Base-by-base conservation (phyloP, 345 rosid genomes). In the Aurinia saxatilis region DNA sequence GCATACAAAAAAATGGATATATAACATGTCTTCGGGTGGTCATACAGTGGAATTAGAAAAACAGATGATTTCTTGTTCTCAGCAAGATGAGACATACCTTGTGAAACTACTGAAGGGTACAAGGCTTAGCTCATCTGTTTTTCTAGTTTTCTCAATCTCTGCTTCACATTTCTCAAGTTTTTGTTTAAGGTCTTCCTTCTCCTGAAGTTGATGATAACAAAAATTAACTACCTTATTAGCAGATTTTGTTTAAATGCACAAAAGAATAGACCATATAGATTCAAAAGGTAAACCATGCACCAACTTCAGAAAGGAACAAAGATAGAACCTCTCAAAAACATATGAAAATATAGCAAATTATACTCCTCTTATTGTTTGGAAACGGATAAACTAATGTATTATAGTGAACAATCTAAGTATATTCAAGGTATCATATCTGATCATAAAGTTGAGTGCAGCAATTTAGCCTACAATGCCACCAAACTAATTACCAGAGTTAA, bases 131-230 rank as follows among this genome's bases (percentile, higher is more conserved):
- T 93, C 96, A 66, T 79, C 79, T 17, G 84, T 73, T 75, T 87
- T 90, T 81, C 88, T 74, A 63, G 67, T 59, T 66, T 71, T 78
- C 75, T 93, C 95, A 41, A 85, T 61, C 73, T 93, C 95, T 60
- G 85, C 84, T 79, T 93, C 93, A 70, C 80, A 87, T 70, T 72
- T 85, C 70, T 77, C 83, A 60, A 85, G 82, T 70, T 85, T 86
- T 27, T 71, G 80, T 72, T 80, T 85, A 67, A 90, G 69, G 72
- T 81, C 87, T 30, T 65, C 79, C 3, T 72, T 83, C 67, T 85
- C 97, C 99, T 90, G 71, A 29, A 54, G 38, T 60, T 10, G 64
- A 18, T 55, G 75, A 63, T 68, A 35, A 15, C 14, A 50, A 57
- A 41, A 53, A 50, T 45, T 50, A 70, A 41, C 46, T 15, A 63